These are phyloP conservation scores for Incumbomyces lentus DNA, from an alignment of 2,329 filamentous ascomycete species.

Conservation along the genomic window DNA sequence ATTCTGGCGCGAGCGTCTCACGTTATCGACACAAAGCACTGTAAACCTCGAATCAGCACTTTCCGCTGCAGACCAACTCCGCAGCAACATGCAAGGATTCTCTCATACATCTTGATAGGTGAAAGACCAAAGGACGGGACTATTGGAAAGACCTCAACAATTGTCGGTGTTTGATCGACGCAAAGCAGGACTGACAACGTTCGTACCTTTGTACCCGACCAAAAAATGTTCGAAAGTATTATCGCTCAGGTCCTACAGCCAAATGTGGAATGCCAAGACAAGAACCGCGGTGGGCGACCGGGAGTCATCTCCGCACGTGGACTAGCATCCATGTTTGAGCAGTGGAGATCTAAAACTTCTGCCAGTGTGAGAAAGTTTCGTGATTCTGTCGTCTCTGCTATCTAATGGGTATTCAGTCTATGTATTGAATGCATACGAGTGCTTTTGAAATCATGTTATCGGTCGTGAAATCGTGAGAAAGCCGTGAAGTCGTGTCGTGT, in stretches of 20 bases:
- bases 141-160: too few species aligned
- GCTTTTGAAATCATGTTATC: constrained; percentile 1
- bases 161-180: too few species aligned
- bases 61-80: constrained; percentile 91
- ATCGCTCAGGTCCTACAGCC: too few species aligned
- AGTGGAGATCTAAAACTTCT: too few species aligned
- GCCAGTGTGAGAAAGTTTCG: too few species aligned
- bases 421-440: neutral
- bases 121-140: too few species aligned
- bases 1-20: constrained; percentile 8
- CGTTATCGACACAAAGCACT: constrained; percentile 9
- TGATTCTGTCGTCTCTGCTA: neutral
- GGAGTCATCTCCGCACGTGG: neutral
- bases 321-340: neutral
- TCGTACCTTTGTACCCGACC: too few species aligned
- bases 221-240: too few species aligned
- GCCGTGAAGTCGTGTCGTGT: neutral
- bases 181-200: neutral
- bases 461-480: constrained; percentile 1
- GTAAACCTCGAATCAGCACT: constrained; percentile 89
- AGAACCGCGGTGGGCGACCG: neutral
- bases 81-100: constrained; percentile 99
- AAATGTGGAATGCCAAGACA: too few species aligned
- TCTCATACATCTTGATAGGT: constrained; percentile 18
- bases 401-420: neutral